Conservation (phyloP, 2,329 filamentous ascomycete genomes). For the Lachnum nothofagi region DNA sequence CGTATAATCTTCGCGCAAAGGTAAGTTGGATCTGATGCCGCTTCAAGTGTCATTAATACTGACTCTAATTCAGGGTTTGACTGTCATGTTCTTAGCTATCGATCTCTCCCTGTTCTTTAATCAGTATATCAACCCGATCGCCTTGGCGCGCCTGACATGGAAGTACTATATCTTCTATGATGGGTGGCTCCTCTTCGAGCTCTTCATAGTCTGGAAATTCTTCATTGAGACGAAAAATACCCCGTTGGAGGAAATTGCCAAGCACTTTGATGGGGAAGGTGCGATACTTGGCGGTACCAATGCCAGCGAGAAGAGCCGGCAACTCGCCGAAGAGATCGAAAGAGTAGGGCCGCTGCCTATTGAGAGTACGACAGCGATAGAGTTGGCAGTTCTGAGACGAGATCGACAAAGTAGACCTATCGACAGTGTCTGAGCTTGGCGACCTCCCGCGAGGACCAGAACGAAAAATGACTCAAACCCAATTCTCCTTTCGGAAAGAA, state of each 20-base stretch:
- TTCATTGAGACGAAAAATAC: conserved; percentile 40
- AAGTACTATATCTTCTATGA: conserved; percentile 40
- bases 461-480: background rate
- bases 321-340: conserved; percentile 14
- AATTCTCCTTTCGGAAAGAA: no score
- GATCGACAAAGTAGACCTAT: background rate
- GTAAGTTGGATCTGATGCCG: conserved; percentile 1
- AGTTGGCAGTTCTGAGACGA: background rate
- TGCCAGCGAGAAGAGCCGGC: conserved; percentile 12
- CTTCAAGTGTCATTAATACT: background rate
- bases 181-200: conserved; percentile 27
- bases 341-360: conserved; percentile 3
- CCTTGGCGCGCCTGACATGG: conserved; percentile 35
- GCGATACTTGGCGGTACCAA: conserved; percentile 24
- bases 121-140: conserved; percentile 38
- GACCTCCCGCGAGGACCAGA: background rate
- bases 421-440: background rate
- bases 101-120: conserved; percentile 39
- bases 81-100: conserved; percentile 39
- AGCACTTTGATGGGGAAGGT: conserved; percentile 40
- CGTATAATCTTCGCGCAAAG: conserved; percentile 31
- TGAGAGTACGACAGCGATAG: background rate
- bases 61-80: conserved; percentile 25
- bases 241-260: conserved; percentile 40
- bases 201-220: conserved; percentile 24